Evolutionary conservation across 202 grass and related monocot genomes (phyloP).

Genomic region (Saccharum hybrid): DNA sequence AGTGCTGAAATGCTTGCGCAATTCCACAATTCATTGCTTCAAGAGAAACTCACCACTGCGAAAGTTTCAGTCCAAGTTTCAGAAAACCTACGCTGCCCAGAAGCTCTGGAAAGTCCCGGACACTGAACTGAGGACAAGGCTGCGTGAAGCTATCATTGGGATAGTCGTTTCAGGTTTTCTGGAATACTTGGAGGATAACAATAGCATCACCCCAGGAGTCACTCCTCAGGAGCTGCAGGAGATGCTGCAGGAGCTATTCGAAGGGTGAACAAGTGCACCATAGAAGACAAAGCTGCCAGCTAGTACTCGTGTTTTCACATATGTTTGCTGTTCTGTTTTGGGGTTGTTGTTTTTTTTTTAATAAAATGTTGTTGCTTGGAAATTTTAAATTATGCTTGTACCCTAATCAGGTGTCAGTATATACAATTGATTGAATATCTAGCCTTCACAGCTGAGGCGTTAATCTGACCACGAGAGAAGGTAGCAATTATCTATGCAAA

Average conservation of each 20-base stretch:
- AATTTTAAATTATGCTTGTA: background rate
- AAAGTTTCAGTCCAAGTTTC: background rate
- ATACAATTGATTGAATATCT: no score
- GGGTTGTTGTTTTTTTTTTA: no score
- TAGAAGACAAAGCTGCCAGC: no score
- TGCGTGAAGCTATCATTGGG: background rate
- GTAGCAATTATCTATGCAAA: no score
- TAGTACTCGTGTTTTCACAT: no score
- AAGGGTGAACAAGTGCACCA: slow-evolving; percentile 1
- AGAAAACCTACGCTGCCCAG: background rate
- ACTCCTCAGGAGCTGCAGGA: background rate
- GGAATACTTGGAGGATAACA: background rate
- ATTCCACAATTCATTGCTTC: background rate
- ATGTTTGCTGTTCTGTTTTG: no score
- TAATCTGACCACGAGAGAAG: no score
- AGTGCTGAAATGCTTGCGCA: background rate
- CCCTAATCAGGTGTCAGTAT: background rate
- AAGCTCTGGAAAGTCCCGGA: background rate
- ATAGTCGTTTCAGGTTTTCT: background rate
- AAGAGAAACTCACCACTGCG: background rate
- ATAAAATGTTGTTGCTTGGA: no score
- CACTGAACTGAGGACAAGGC: background rate
- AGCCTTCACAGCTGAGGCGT: no score
- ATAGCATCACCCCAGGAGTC: background rate
- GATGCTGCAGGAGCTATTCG: slow-evolving; percentile 9